Conservation (phyloP, 2,329 filamentous ascomycete genomes). For the Monilinia aucupariae region DNA sequence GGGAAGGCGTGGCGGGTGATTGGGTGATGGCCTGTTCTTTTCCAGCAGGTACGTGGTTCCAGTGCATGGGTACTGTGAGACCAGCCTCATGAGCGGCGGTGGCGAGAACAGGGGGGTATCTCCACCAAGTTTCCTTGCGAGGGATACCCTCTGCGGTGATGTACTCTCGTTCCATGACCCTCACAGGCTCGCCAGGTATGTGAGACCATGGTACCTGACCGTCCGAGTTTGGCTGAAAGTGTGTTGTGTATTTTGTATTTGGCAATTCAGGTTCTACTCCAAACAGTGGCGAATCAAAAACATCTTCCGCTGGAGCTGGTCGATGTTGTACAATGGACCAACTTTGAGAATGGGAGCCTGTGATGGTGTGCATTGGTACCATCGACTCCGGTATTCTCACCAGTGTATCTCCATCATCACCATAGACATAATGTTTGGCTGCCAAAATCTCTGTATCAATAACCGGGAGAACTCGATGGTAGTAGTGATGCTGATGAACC, state of each 20-base stretch:
- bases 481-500: conserved; percentile 49
- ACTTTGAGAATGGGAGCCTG: conserved; percentile 12
- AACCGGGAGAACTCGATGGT: conserved; percentile 48
- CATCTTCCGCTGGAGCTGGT: neutral
- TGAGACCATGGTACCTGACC: conserved; percentile 3
- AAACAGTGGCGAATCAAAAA: conserved; percentile 1
- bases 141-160: conserved; percentile 26
- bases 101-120: conserved; percentile 29
- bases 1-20: neutral
- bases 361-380: conserved; percentile 34
- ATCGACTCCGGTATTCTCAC: conserved; percentile 43
- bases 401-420: conserved; percentile 39
- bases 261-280: neutral
- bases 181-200: conserved; percentile 22
- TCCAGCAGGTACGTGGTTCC: conserved; percentile 4
- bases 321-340: conserved; percentile 19
- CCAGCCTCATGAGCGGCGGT: conserved; percentile 17
- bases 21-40: neutral
- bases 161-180: conserved; percentile 28
- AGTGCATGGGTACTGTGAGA: conserved; percentile 21
- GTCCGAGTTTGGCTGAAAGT: neutral
- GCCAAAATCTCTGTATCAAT: conserved; percentile 49
- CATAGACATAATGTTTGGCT: conserved; percentile 41
- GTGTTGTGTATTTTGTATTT: neutral
- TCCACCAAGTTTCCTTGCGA: conserved; percentile 30